These are phyloP conservation scores for Rhododendron griersonianum DNA, from an alignment of 148 eudicot species.

Conservation along the genomic window DNA sequence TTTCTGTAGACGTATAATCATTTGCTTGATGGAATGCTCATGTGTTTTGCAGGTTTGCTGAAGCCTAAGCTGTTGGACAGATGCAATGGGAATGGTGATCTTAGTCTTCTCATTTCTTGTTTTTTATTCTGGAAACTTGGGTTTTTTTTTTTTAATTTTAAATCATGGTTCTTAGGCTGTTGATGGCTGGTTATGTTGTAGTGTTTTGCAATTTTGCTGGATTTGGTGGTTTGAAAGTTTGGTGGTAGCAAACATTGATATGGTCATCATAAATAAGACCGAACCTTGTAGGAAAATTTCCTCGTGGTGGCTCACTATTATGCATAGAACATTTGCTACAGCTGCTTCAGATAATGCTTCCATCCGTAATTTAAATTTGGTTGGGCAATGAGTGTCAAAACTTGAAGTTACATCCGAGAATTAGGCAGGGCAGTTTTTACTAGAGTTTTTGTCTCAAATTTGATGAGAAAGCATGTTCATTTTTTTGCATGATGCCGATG, in stretches of 20 bases:
- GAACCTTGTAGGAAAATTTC: not conserved
- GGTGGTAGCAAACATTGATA: slow-evolving; percentile 1
- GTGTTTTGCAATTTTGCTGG: not conserved
- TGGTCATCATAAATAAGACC: not conserved
- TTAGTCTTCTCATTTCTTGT: not conserved
- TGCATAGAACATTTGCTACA: not conserved
- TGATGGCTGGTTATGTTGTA: not conserved
- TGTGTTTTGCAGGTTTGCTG: slow-evolving; percentile 43
- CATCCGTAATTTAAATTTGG: not conserved
- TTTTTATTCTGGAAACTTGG: not conserved
- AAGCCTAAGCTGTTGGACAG: slow-evolving; percentile 38
- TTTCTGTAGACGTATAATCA: not conserved
- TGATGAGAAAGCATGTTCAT: not conserved
- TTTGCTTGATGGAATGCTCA: not conserved
- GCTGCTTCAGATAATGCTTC: not conserved
- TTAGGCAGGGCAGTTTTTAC: not conserved
- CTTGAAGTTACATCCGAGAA: not conserved
- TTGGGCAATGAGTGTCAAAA: not conserved
- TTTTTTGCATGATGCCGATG: not conserved
- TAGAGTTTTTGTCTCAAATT: not conserved
- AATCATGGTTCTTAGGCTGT: not conserved
- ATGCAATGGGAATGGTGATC: not conserved
- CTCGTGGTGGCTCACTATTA: not conserved
- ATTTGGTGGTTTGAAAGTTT: slow-evolving; percentile 6
- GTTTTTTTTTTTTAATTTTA: not conserved